Evolutionary conservation across 768 basidiomycete species (phyloP).

Genomic region (Dentipellis fragilis): DNA sequence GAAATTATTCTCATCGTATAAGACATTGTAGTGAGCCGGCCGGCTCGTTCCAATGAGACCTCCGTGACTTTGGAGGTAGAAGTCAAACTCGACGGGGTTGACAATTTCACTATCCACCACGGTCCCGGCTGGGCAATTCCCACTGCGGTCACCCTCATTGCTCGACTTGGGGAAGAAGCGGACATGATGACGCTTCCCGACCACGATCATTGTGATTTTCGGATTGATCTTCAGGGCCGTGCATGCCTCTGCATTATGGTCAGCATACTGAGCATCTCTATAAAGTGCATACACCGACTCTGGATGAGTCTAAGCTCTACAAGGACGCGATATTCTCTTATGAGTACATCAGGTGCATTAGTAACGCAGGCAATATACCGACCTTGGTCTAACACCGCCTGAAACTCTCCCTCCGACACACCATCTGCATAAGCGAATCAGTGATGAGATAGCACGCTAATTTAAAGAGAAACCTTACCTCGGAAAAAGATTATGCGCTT

Average conservation of each 20-base stretch:
- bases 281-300: constrained; percentile 26
- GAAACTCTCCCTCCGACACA: constrained; percentile 46
- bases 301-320: constrained; percentile 48
- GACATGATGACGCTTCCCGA: constrained; percentile 67
- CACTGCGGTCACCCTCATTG: constrained; percentile 24
- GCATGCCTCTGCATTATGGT: constrained; percentile 46
- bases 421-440: constrained; percentile 68
- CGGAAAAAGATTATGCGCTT: neutral
- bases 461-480: constrained; percentile 25
- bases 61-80: constrained; percentile 67
- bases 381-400: constrained; percentile 37
- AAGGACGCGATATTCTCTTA: neutral
- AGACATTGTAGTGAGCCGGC: constrained; percentile 47
- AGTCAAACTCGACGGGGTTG: constrained; percentile 66
- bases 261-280: neutral
- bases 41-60: constrained; percentile 42
- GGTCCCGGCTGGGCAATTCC: constrained; percentile 68
- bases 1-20: constrained; percentile 47
- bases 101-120: constrained; percentile 62
- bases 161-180: constrained; percentile 39
- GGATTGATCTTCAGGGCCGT: constrained; percentile 41
- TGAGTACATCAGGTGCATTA: neutral
- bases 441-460: constrained; percentile 39
- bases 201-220: constrained; percentile 66
- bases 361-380: constrained; percentile 6